phyloP scores from a whole-genome alignment of 495 filamentous ascomycete species.

The Daldinia grandis region DNA sequence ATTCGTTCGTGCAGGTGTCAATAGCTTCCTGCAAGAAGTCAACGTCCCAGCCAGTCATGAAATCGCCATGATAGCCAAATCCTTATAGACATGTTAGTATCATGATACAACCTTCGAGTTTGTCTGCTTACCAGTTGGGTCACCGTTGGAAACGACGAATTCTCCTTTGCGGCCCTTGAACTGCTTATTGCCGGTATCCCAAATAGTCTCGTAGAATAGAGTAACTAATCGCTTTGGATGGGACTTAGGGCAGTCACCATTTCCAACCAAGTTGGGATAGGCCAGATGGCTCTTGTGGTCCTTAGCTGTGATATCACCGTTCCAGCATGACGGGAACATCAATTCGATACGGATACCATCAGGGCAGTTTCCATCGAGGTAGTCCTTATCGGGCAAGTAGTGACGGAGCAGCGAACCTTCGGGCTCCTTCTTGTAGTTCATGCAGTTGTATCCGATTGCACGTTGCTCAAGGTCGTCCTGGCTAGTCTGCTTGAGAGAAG shows the following conservation, averaged over 20 bases:
- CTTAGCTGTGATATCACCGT: constrained; percentile 69
- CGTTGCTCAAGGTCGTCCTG: constrained; percentile 78
- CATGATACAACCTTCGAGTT: neutral
- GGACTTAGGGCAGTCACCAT: constrained; percentile 77
- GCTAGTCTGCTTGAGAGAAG: constrained; percentile 59
- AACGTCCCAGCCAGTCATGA: constrained; percentile 81
- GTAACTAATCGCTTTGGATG: constrained; percentile 74
- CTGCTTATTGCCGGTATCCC: constrained; percentile 66
- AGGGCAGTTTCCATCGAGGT: constrained; percentile 75
- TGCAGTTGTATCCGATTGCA: constrained; percentile 90
- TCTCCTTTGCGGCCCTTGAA: constrained; percentile 73
- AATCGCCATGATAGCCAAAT: constrained; percentile 86
- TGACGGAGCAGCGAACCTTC: constrained; percentile 83
- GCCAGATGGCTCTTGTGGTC: constrained; percentile 79
- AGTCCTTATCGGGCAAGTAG: constrained; percentile 79
- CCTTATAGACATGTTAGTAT: constrained; percentile 54
- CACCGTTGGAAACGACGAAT: constrained; percentile 85
- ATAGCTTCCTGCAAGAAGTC: constrained; percentile 67
- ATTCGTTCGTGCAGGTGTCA: constrained; percentile 62
- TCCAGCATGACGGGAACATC: constrained; percentile 94
- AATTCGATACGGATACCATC: constrained; percentile 84
- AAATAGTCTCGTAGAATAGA: constrained; percentile 90
- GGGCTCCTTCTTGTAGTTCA: constrained; percentile 70
- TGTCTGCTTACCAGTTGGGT: constrained; percentile 67
- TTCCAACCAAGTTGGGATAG: constrained; percentile 78